Conservation (phyloP, 768 basidiomycete species). For the Lepiota venenata region DNA sequence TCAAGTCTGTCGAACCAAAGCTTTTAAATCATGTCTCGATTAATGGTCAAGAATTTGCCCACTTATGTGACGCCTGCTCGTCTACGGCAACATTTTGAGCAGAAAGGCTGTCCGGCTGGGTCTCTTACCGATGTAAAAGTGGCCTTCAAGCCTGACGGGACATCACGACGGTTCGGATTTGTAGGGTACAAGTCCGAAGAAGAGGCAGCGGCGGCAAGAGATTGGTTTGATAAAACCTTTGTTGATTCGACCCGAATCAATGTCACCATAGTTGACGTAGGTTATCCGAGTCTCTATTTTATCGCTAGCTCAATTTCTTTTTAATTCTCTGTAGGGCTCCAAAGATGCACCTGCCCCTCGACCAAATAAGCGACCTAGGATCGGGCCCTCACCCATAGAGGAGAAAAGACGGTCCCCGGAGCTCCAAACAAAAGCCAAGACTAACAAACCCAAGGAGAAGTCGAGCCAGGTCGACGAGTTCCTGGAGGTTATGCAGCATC, state of each 20-base stretch:
- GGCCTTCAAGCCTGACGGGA: conserved; percentile 71
- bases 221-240: conserved; percentile 86
- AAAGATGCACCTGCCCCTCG: conserved; percentile 66
- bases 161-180: conserved; percentile 87
- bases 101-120: conserved; percentile 55
- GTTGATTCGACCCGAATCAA: conserved; percentile 75
- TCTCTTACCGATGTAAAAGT: conserved; percentile 87
- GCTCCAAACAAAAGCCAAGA: conserved; percentile 10
- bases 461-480: conserved; percentile 59
- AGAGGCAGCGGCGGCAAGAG: conserved; percentile 70
- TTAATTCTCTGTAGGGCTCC: conserved; percentile 47
- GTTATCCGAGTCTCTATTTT: conserved; percentile 22
- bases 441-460: conserved; percentile 18
- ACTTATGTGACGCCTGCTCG: conserved; percentile 59
- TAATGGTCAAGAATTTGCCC: conserved; percentile 82
- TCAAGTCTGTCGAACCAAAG: not conserved
- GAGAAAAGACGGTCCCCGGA: conserved; percentile 6
- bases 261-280: conserved; percentile 76
- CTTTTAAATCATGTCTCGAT: conserved; percentile 60
- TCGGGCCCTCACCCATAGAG: conserved; percentile 30
- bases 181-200: conserved; percentile 81
- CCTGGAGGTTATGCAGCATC: conserved; percentile 71
- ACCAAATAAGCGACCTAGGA: conserved; percentile 66
- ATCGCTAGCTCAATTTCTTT: not conserved
- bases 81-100: conserved; percentile 67